phyloP scores from a whole-genome alignment of 768 basidiomycete genomes.

The Pleurotus giganteus region DNA sequence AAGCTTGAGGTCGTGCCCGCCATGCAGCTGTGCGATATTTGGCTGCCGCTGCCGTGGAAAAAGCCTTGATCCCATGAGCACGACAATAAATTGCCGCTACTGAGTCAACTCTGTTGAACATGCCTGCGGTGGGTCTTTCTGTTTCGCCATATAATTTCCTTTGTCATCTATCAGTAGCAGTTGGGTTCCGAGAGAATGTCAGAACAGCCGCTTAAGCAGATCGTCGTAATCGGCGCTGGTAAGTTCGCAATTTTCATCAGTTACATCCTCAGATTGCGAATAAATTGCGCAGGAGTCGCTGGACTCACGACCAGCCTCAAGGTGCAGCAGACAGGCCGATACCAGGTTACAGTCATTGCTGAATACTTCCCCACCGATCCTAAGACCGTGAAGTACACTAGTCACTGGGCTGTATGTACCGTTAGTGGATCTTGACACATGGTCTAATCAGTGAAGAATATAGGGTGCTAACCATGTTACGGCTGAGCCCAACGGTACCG shows the following conservation, averaged over 20 bases:
- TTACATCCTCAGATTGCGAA: neutral
- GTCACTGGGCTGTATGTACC: conserved; percentile 72
- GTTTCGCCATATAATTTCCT: no score
- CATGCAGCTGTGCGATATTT: no score
- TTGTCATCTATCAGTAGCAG: no score
- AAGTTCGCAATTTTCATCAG: conserved; percentile 11
- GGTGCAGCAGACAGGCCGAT: conserved; percentile 60
- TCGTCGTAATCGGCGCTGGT: conserved; percentile 40
- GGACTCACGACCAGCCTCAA: conserved; percentile 75
- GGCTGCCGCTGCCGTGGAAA: no score
- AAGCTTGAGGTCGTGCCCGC: no score
- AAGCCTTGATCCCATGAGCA: no score
- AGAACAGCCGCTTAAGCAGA: conserved; percentile 18
- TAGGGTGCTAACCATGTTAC: conserved; percentile 83
- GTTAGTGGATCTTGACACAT: neutral
- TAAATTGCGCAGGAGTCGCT: conserved; percentile 54
- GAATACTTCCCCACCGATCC: conserved; percentile 72
- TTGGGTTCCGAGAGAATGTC: no score
- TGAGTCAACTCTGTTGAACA: no score
- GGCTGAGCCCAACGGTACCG: conserved; percentile 45
- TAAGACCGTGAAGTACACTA: conserved; percentile 70
- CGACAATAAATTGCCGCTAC: no score
- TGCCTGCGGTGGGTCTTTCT: no score
- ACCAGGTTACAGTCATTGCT: conserved; percentile 67
- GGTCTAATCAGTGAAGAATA: neutral